Base-by-base conservation (phyloP, 306 rosid genomes). In the Fragaria vesca region DNA sequence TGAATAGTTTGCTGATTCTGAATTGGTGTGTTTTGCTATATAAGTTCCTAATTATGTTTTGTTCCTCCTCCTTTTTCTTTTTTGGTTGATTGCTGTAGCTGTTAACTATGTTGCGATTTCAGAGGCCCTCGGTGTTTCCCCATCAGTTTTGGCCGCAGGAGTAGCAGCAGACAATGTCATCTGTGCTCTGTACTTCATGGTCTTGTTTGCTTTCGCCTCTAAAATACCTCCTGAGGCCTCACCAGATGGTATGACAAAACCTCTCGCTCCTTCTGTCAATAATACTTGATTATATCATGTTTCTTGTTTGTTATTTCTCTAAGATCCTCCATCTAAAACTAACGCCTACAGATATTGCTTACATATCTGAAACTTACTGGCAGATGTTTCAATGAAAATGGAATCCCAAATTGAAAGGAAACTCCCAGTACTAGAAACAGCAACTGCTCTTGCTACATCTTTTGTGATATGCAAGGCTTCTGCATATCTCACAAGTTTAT, bases 61-160 rank as follows among this genome's bases (percentile, higher is more conserved):
- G 21, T 46, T 71, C 1, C 60, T 61, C 45, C 36, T 65, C 75
- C 38, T 51, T 34, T 71, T 47, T 47, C 36, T 69, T 72, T 30
- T 48, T 51, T 51, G 83, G 76, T 79, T 79, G 72, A 73, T 76
- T 71, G 24, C 63, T 76, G 86, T 75, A 82, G 88, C 88, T 77
- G 86, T 87, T 74, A 87, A 87, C 69, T 87, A 84, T 67, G 75
- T 87, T 74, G 88, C 90, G n/a, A 84, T 87, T 77, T 87, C 88
- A 74, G 86, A 87, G 83, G 90, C 90, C 67, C 86, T 88, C 9
- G 81, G 83, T 16, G 77, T 86, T 47, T 71, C 91, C 8, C 87
- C 91, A 47, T 86, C 88, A 55, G 88, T 86, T 71, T 55, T 88
- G 83, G 83, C 89, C 15, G 87, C 86, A 12, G 91, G 91, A 46